phyloP scores from a whole-genome alignment of 2,329 filamentous ascomycete genomes.

The Exophiala alcalophila region DNA sequence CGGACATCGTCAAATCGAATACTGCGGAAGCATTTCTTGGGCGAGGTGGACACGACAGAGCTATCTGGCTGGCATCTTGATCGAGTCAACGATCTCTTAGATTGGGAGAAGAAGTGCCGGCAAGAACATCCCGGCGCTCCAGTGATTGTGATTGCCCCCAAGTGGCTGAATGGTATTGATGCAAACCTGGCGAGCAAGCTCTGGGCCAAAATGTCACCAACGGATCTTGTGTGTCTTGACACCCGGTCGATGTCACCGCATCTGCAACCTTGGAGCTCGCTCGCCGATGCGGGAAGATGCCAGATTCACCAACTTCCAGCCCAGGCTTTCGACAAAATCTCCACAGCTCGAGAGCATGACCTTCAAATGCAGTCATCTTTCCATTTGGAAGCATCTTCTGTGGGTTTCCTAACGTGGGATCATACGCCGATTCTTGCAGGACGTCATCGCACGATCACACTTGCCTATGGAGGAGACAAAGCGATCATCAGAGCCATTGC shows the following conservation, averaged over 20 bases:
- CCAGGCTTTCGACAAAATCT: conserved; percentile 46
- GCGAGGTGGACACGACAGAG: conserved; percentile 53
- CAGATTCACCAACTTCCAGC: conserved; percentile 46
- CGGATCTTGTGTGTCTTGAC: conserved; percentile 54
- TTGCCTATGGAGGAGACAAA: conserved; percentile 45
- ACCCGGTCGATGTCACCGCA: conserved; percentile 47
- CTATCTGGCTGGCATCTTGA: conserved; percentile 56
- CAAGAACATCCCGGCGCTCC: conserved; percentile 44
- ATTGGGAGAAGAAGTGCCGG: conserved; percentile 45
- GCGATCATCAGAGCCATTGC: conserved; percentile 53
- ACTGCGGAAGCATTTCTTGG: conserved; percentile 54
- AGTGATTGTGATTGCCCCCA: conserved; percentile 57
- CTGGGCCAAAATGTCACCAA: conserved; percentile 46
- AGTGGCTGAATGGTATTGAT: conserved; percentile 55
- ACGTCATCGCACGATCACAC: conserved; percentile 11
- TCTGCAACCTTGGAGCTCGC: conserved; percentile 41
- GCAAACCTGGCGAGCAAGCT: conserved; percentile 49
- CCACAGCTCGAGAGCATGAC: conserved; percentile 49
- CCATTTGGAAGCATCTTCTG: conserved; percentile 42
- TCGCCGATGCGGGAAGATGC: conserved; percentile 38
- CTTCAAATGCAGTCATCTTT: conserved; percentile 64
- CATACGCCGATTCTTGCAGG: conserved; percentile 45
- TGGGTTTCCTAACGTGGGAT: conserved; percentile 43
- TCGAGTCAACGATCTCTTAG: conserved; percentile 53
- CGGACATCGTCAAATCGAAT: conserved; percentile 31